Conservation (phyloP, 768 basidiomycete species). For the Astraeus odoratus region DNA sequence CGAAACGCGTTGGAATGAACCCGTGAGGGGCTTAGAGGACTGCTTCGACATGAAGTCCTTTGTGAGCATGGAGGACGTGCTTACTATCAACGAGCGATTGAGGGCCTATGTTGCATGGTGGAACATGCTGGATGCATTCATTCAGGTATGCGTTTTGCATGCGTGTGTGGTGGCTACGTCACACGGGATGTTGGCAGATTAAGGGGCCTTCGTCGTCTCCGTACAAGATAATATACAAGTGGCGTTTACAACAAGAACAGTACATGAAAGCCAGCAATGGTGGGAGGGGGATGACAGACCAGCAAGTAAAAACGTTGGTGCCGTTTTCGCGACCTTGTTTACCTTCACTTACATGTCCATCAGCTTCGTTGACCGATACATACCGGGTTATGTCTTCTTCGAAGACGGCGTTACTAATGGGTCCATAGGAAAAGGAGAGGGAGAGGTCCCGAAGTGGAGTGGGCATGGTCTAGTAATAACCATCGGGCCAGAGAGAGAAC, state of each 20-base stretch:
- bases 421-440: slow-evolving; percentile 13
- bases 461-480: slow-evolving; percentile 46
- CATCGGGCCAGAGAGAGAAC: slow-evolving; percentile 48
- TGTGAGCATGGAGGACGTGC: slow-evolving; percentile 45
- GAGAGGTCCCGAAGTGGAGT: slow-evolving; percentile 31
- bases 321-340: slow-evolving; percentile 4
- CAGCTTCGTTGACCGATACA: slow-evolving; percentile 89
- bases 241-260: slow-evolving; percentile 88
- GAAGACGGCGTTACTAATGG: slow-evolving; percentile 47
- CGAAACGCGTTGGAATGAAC: slow-evolving; percentile 42
- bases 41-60: slow-evolving; percentile 31
- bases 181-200: slow-evolving; percentile 25
- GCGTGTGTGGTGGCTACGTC: slow-evolving; percentile 4
- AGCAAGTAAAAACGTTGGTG: slow-evolving; percentile 52
- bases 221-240: slow-evolving; percentile 64
- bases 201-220: slow-evolving; percentile 29
- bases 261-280: slow-evolving; percentile 81
- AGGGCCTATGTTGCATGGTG: slow-evolving; percentile 60
- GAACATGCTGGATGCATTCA: slow-evolving; percentile 61
- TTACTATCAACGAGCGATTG: slow-evolving; percentile 58
- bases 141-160: slow-evolving; percentile 50
- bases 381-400: slow-evolving; percentile 90
- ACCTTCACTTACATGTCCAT: not conserved
- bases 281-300: slow-evolving; percentile 84
- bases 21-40: slow-evolving; percentile 19